Conservation (phyloP, 305 asterid species). For the Petunia hybrid region DNA sequence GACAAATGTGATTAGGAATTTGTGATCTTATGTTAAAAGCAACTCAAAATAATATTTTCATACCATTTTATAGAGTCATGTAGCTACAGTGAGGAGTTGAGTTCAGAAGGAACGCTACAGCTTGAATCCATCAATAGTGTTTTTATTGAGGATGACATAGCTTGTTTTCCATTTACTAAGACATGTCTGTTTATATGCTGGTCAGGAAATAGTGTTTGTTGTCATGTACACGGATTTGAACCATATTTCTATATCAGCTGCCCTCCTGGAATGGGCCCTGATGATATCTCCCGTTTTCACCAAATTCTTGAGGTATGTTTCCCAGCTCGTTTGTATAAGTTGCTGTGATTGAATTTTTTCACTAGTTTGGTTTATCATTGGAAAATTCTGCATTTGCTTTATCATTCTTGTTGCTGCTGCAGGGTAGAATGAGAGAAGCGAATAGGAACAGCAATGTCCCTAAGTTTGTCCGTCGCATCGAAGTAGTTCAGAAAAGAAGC, state of each 20-base stretch:
- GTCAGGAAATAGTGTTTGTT: conserved; percentile 96
- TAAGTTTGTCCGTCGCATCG: conserved; percentile 79
- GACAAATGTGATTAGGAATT: not conserved
- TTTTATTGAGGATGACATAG: conserved; percentile 15
- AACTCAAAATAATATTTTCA: too few species aligned
- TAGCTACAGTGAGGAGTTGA: conserved; percentile 4
- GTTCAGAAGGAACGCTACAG: conserved; percentile 6
- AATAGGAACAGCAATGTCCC: conserved; percentile 74
- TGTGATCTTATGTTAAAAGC: not conserved
- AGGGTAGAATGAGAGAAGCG: conserved; percentile 91
- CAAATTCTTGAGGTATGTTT: conserved; percentile 83
- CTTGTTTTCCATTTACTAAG: conserved; percentile 31
- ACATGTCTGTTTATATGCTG: conserved; percentile 39
- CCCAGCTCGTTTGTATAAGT: conserved; percentile 21
- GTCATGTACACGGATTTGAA: conserved; percentile 93
- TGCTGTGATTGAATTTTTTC: conserved; percentile 9
- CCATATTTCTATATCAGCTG: conserved; percentile 94
- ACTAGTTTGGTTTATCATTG: conserved; percentile 9
- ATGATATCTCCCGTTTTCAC: conserved; percentile 91
- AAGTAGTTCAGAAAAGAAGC: conserved; percentile 85
- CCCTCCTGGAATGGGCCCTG: conserved; percentile 98
- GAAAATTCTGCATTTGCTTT: conserved; percentile 11
- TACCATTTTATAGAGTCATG: not conserved
- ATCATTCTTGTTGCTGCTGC: conserved; percentile 43
- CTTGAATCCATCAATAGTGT: not conserved